Evolutionary conservation across 2,329 filamentous ascomycete genomes (phyloP), one percentile per base, ranked within the genome.

Genomic region (Ophiostoma angusticollis): DNA sequence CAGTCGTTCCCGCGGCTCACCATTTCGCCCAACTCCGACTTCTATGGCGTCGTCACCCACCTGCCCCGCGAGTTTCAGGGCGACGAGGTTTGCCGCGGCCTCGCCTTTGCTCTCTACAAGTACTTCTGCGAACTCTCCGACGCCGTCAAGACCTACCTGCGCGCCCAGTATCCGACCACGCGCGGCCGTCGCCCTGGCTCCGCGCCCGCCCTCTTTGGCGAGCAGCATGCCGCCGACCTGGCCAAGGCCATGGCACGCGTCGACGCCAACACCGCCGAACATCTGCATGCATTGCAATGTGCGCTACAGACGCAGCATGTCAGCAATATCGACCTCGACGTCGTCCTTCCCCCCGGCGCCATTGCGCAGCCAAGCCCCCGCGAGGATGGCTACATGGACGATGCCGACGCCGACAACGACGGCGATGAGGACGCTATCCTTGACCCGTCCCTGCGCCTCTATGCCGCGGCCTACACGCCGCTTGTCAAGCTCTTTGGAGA

Each of bases 61-160:
- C 72, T 98, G 31, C 86, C 91, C 30, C 80, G 86, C 55, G 89
- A 95, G 56, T 86, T 87, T 59, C 91, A 96, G 64, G 89, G 89
- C 52, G 89, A 96, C 57, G 89, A 96, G 59, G 70, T 93, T 47
- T 93, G 82, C 60, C 79, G 91, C 32, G 91, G 81, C 14, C 70
- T 98, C 40, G 91, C 89, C 34, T 93, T 96, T 59, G 86, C 84
- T 41, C 68, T 98, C 49, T 81, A 80, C 65, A 95, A 93, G 58
- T 98, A 95, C 67, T 96, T 95, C 56, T 72, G 74, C 45, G 89
- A 96, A 60, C 68, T 98, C 37, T 78, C 87, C 17, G 73, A 81
- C 39, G 66, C 72, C 27, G 79, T 86, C 54, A 93, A 85, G 65
- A 68, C 68, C 51, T 70, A 76, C 44, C 70, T 93, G 57, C 75